Conservation (phyloP, 495 filamentous ascomycete species). For the Haplographium delicatum region DNA sequence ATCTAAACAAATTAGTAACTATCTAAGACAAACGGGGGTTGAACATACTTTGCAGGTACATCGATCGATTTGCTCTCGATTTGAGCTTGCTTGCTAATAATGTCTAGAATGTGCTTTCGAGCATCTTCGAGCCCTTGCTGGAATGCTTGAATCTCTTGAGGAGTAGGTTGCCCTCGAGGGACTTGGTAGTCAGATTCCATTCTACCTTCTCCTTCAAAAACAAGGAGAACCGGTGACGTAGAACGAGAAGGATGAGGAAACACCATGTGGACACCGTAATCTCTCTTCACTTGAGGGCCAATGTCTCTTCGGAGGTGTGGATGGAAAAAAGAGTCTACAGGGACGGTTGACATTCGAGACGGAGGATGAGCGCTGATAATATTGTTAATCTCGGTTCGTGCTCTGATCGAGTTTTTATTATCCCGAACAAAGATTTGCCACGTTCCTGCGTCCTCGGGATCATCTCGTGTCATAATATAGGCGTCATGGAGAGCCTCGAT, state of each 20-base stretch:
- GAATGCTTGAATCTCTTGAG: slow-evolving; percentile 57
- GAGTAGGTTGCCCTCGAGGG: slow-evolving; percentile 49
- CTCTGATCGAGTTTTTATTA: slow-evolving; percentile 74
- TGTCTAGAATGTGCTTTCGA: slow-evolving; percentile 58
- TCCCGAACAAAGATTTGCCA: slow-evolving; percentile 86
- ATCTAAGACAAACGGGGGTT: slow-evolving; percentile 22
- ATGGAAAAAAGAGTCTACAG: slow-evolving; percentile 85
- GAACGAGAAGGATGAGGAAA: slow-evolving; percentile 52
- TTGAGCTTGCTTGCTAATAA: slow-evolving; percentile 67
- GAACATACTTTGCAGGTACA: slow-evolving; percentile 58
- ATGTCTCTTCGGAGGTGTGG: slow-evolving; percentile 62
- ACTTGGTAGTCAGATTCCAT: slow-evolving; percentile 57
- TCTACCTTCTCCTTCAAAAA: slow-evolving; percentile 69
- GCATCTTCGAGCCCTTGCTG: slow-evolving; percentile 68
- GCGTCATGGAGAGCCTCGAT: slow-evolving; percentile 74
- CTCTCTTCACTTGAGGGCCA: slow-evolving; percentile 56
- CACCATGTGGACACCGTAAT: slow-evolving; percentile 75
- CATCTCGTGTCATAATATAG: slow-evolving; percentile 65
- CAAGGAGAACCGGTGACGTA: slow-evolving; percentile 67
- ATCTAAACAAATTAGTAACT: slow-evolving; percentile 23
- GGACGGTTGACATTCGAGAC: slow-evolving; percentile 59
- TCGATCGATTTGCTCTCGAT: slow-evolving; percentile 61
- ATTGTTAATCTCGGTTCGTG: slow-evolving; percentile 73
- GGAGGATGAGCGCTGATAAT: slow-evolving; percentile 78
- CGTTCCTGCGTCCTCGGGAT: slow-evolving; percentile 52